Evolutionary conservation across 305 asterid genomes (phyloP).

Genomic region (Fraxinus baroniana): DNA sequence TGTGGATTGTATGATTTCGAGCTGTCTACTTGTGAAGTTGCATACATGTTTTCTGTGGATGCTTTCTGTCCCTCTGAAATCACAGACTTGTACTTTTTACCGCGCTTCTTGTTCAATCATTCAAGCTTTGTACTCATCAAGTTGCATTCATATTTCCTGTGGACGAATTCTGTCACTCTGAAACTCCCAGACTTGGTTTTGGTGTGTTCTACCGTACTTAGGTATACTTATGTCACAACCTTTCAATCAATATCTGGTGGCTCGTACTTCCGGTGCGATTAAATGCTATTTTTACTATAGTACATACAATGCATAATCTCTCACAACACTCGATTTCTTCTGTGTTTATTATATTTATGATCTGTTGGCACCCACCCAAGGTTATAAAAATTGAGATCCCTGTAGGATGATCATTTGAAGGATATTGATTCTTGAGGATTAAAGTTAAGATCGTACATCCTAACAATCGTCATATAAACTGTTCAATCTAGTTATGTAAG

Average conservation of each 20-base stretch:
- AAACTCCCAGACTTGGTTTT: background rate
- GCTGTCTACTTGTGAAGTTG: constrained; percentile 4
- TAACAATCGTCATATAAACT: background rate
- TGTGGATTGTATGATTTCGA: constrained; percentile 10
- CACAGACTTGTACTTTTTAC: background rate
- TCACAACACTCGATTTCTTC: background rate
- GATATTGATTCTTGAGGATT: background rate
- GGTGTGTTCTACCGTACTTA: background rate
- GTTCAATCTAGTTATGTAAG: background rate
- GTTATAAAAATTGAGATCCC: background rate
- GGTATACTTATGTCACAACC: background rate
- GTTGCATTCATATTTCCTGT: background rate
- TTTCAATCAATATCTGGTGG: background rate
- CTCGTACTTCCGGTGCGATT: background rate
- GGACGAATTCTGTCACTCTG: background rate
- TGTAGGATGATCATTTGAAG: background rate
- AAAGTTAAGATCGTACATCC: background rate
- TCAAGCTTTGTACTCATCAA: constrained; percentile 6
- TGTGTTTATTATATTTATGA: background rate
- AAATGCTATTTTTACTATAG: background rate
- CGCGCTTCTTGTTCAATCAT: background rate
- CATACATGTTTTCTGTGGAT: background rate
- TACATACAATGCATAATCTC: background rate
- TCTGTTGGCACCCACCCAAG: background rate
- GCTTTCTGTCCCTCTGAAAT: background rate